Percentiles rank a stretch among this genome's conserved stretches.
These are phyloP conservation scores for Erysimum cheiranthoides DNA, from an alignment of 345 rosid genomes.

Conservation along the genomic window DNA sequence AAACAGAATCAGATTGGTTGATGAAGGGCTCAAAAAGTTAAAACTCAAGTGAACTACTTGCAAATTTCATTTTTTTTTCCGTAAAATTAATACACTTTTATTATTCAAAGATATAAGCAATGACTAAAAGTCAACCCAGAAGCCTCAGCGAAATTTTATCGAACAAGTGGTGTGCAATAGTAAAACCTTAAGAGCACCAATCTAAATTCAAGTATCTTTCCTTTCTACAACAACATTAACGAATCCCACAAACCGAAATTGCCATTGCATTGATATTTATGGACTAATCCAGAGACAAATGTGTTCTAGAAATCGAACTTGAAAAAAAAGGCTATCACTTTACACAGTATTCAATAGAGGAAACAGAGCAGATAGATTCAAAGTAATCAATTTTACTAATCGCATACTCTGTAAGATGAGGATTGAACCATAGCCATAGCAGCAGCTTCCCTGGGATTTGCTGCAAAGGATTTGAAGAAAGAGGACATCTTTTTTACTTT, in stretches of 20 bases:
- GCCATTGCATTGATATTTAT: neutral
- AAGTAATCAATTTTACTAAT: neutral
- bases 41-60: neutral
- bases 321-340: neutral
- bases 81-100: neutral
- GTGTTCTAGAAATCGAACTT: neutral
- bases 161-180: constrained; percentile 47
- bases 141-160: constrained; percentile 46
- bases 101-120: neutral
- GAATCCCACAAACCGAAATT: neutral
- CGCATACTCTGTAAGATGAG: constrained; percentile 65
- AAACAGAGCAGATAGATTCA: neutral
- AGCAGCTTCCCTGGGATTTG: constrained; percentile 62
- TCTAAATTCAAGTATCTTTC: too few species aligned
- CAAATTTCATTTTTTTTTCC: neutral
- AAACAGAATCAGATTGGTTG: neutral
- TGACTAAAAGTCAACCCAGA: neutral
- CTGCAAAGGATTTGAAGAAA: constrained; percentile 62
- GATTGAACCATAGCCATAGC: constrained; percentile 66
- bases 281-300: constrained; percentile 5
- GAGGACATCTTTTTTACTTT: constrained; percentile 45
- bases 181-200: neutral
- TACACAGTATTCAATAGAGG: neutral
- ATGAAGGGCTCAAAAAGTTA: neutral
- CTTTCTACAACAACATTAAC: neutral